Base-by-base conservation (phyloP, 495 filamentous ascomycete species). In the Oidiodendron maius region DNA sequence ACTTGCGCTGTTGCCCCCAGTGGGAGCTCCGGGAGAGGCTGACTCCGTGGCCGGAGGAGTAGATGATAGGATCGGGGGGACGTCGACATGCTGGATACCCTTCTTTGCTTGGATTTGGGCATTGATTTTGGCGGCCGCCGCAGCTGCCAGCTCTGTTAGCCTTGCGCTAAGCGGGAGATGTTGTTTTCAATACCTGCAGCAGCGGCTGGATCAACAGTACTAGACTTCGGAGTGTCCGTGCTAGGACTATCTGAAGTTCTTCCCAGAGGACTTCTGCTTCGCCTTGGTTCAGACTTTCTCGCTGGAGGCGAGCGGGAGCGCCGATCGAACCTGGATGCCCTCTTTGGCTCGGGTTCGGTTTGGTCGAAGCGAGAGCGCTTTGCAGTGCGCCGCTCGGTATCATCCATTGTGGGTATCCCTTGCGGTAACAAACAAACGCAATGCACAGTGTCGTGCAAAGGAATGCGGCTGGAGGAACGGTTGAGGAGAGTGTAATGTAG, bases 331-430 rank as follows among this genome's bases (percentile, higher is more conserved):
- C 87, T 76, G 23, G 87, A 89, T 20, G 65, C 58, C 15, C 83
- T 79, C 51, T 81, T 80, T 24, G 79, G 79, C 55, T 90, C 86
- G 4, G 87, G 81, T 58, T 89, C 89, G 34, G 78, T 90, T 62
- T 91, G 84, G 62, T 96, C 90, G 63, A 96, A 96, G 57, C 90
- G 88, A 40, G 90, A 95, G 40, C 90, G 84, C 73, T 93, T 94
- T 10, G 76, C 69, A 51, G 68, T 69, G 46, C 85, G 84, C 61
- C 81, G 76, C 56, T 88, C 84, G 36, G 88, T 77, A 57, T 94
- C 90, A 49, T 83, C 80, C 89, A 94, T 95, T 34, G 13, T n/a
- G 16, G 22, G 22, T 20, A 22, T 40, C n/a, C n/a, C n/a, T n/a
- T n/a, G n/a, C n/a, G n/a, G n/a, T n/a, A n/a, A n/a, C n/a, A n/a